These are phyloP conservation scores for Canavalia ensiformis DNA, from an alignment of 306 rosid species.

Conservation along the genomic window DNA sequence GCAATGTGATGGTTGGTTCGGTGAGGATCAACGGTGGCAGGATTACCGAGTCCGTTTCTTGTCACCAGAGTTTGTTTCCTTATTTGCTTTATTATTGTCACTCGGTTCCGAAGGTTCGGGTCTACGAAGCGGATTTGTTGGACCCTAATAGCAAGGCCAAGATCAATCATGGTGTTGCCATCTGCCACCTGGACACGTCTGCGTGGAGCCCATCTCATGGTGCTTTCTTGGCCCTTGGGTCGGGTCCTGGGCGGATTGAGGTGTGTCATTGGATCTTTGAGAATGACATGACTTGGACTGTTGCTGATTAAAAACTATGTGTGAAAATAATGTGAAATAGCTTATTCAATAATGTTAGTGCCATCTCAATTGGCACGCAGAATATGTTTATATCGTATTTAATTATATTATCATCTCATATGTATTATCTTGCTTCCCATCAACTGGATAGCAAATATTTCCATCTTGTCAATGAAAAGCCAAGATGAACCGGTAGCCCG, in stretches of 20 bases:
- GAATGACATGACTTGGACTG: slow-evolving; percentile 62
- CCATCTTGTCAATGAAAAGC: no score
- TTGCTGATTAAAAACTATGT: slow-evolving; percentile 46
- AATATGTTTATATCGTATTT: neutral
- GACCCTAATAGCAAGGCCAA: slow-evolving; percentile 57
- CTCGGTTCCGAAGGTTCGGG: slow-evolving; percentile 72
- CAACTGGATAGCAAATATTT: no score
- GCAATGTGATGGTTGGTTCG: slow-evolving; percentile 51
- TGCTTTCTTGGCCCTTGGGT: slow-evolving; percentile 60
- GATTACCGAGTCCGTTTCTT: slow-evolving; percentile 64
- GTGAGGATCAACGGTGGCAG: slow-evolving; percentile 63
- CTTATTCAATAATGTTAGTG: neutral
- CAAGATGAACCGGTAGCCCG: no score
- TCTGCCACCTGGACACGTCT: slow-evolving; percentile 71
- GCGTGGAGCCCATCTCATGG: slow-evolving; percentile 69
- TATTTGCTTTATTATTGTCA: slow-evolving; percentile 70
- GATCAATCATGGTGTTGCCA: slow-evolving; percentile 64
- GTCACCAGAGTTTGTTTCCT: slow-evolving; percentile 72
- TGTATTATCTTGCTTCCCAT: no score
- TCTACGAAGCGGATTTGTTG: slow-evolving; percentile 64
- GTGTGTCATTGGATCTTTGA: slow-evolving; percentile 56
- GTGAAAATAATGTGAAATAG: neutral
- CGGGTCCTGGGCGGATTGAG: slow-evolving; percentile 64
- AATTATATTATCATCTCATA: no score
- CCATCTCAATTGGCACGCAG: neutral